Percentiles rank a stretch among this genome's conserved stretches.
Evolutionary conservation across 2,329 filamentous ascomycete genomes (phyloP).

Genomic region (Penicillium sp.): DNA sequence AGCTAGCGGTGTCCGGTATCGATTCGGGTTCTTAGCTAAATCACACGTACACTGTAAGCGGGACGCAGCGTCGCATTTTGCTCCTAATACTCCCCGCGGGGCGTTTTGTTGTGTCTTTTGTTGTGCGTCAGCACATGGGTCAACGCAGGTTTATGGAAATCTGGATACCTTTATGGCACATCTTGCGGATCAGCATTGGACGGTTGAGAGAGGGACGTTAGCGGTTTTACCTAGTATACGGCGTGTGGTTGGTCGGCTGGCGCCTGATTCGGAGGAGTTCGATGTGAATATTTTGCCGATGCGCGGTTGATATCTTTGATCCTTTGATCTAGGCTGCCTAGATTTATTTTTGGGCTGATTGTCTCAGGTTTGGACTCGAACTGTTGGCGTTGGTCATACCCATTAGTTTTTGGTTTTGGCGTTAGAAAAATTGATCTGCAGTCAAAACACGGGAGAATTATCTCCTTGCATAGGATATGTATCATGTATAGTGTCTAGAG

Average conservation of each 20-base stretch:
- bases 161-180: conserved; percentile 47
- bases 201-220: conserved; percentile 23
- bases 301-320: background rate
- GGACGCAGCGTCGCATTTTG: background rate
- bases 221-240: conserved; percentile 37
- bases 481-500: background rate
- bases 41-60: conserved; percentile 42
- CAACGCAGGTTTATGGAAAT: conserved; percentile 39
- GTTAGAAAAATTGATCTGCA: background rate
- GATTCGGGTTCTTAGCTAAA: conserved; percentile 50
- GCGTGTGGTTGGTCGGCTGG: conserved; percentile 44
- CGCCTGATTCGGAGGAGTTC: conserved; percentile 43
- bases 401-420: background rate
- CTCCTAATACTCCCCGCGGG: conserved; percentile 4
- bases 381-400: background rate
- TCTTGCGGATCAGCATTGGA: conserved; percentile 39
- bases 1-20: conserved; percentile 41
- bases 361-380: background rate
- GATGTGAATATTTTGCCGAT: conserved; percentile 47
- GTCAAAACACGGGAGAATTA: background rate
- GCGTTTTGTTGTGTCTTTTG: conserved; percentile 50
- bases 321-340: no score
- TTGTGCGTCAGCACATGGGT: conserved; percentile 36
- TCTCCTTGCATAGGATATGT: background rate
- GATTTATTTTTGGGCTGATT: background rate